Percentiles rank a stretch among this genome's conserved stretches.
Evolutionary conservation across 257 asterid species (phyloP).

Genomic region (Voacanga thouarsii): DNA sequence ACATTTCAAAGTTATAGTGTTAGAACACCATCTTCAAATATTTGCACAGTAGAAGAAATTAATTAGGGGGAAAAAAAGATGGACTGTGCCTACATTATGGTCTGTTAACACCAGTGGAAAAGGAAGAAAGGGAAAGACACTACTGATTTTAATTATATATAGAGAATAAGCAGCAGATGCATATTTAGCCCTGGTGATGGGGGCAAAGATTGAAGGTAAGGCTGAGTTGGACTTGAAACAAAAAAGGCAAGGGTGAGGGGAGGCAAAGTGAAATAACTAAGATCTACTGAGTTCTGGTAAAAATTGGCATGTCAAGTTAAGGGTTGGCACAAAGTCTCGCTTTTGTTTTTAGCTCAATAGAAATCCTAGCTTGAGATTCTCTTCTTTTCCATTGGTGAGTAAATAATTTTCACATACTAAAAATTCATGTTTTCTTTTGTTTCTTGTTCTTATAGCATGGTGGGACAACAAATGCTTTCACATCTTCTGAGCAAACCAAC

Average conservation of each 20-base stretch:
- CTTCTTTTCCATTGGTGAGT: not conserved
- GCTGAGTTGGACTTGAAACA: too few species aligned
- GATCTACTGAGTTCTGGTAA: not conserved
- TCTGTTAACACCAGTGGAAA: too few species aligned
- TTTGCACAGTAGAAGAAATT: too few species aligned
- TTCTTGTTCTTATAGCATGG: slow-evolving; percentile 59
- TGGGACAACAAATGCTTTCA: slow-evolving; percentile 97
- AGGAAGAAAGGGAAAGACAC: not conserved
- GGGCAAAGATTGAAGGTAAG: too few species aligned
- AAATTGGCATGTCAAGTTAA: not conserved
- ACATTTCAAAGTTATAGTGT: not conserved
- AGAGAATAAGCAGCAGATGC: too few species aligned
- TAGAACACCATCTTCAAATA: too few species aligned
- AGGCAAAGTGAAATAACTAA: too few species aligned
- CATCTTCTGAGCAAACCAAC: slow-evolving; percentile 81
- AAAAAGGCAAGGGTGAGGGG: not conserved
- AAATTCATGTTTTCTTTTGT: not conserved
- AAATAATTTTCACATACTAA: not conserved
- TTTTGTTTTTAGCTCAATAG: not conserved
- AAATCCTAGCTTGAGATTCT: not conserved
- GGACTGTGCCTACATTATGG: not conserved
- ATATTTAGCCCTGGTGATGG: too few species aligned
- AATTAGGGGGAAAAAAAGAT: not conserved
- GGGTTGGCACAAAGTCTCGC: not conserved
- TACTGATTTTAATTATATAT: not conserved